These are phyloP conservation scores for Sicyos baderoa DNA, from an alignment of 306 rosid species.

Conservation along the genomic window DNA sequence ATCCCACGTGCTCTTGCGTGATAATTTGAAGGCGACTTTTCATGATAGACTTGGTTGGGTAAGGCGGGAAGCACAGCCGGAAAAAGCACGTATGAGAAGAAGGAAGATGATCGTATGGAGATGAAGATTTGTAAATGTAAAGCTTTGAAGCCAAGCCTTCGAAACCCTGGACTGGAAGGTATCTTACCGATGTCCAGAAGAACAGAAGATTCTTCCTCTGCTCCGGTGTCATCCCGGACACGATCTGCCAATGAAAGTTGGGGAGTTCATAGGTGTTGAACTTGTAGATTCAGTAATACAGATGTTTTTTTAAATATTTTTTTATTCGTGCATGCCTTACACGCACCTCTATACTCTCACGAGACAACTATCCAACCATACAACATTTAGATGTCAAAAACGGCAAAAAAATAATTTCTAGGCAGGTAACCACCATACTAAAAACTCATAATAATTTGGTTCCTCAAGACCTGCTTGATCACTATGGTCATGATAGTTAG, in stretches of 20 bases:
- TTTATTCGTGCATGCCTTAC: too few relatives aligned
- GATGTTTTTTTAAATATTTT: background rate
- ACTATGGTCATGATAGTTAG: too few relatives aligned
- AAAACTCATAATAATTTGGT: too few relatives aligned
- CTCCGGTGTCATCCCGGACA: slow-evolving; percentile 60
- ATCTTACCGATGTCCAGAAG: slow-evolving; percentile 83
- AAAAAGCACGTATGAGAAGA: slow-evolving; percentile 81
- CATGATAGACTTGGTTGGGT: slow-evolving; percentile 51
- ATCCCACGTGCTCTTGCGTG: slow-evolving; percentile 79
- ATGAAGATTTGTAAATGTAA: slow-evolving; percentile 43
- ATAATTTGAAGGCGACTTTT: slow-evolving; percentile 51
- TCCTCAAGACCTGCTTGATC: too few relatives aligned
- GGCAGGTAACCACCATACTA: too few relatives aligned
- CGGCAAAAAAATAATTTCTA: too few relatives aligned
- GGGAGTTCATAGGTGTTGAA: background rate
- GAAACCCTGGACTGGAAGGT: slow-evolving; percentile 90
- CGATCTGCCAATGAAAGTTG: slow-evolving; percentile 39
- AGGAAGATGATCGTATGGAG: slow-evolving; percentile 50
- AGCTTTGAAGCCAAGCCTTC: slow-evolving; percentile 61
- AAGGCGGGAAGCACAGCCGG: slow-evolving; percentile 62
- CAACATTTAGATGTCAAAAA: too few relatives aligned
- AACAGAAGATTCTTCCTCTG: slow-evolving; percentile 69
- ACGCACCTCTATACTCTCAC: too few relatives aligned
- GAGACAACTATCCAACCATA: too few relatives aligned
- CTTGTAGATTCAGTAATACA: background rate